A percentile compares a stretch with the other conserved stretches of the same genome.
phyloP scores from a whole-genome alignment of 2,329 filamentous ascomycete species.

The Fonsecaea multimorphosa region DNA sequence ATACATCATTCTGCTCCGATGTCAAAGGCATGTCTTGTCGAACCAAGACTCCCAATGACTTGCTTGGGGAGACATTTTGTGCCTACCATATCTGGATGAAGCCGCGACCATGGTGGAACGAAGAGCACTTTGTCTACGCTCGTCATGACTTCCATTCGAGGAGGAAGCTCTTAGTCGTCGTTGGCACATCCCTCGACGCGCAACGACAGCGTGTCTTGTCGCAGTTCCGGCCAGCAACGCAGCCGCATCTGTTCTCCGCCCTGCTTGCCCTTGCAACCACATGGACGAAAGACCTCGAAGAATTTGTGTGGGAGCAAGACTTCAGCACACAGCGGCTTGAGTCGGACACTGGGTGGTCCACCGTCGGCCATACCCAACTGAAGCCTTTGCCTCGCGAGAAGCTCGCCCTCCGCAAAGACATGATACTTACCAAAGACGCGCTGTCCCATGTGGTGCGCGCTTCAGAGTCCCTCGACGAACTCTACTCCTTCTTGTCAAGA shows the following conservation, averaged over 20 bases:
- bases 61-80: neutral
- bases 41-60: neutral
- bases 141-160: conserved; percentile 14
- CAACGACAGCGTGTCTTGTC: conserved; percentile 1
- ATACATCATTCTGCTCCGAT: conserved; percentile 10
- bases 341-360: conserved; percentile 11
- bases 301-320: conserved; percentile 11
- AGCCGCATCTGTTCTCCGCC: conserved; percentile 7
- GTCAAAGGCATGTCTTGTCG: neutral
- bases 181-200: neutral
- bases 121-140: conserved; percentile 15
- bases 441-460: neutral
- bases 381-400: conserved; percentile 2
- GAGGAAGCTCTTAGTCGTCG: conserved; percentile 9
- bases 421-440: neutral
- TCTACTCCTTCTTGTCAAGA: conserved; percentile 4
- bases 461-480: neutral
- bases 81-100: conserved; percentile 20
- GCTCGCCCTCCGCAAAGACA: conserved; percentile 10
- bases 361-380: neutral
- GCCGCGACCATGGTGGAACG: neutral
- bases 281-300: conserved; percentile 8
- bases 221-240: neutral
- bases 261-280: conserved; percentile 7
- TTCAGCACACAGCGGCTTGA: conserved; percentile 8